phyloP scores from a whole-genome alignment of 2,329 filamentous ascomycete species.

The Xylariomycetidae sp. region DNA sequence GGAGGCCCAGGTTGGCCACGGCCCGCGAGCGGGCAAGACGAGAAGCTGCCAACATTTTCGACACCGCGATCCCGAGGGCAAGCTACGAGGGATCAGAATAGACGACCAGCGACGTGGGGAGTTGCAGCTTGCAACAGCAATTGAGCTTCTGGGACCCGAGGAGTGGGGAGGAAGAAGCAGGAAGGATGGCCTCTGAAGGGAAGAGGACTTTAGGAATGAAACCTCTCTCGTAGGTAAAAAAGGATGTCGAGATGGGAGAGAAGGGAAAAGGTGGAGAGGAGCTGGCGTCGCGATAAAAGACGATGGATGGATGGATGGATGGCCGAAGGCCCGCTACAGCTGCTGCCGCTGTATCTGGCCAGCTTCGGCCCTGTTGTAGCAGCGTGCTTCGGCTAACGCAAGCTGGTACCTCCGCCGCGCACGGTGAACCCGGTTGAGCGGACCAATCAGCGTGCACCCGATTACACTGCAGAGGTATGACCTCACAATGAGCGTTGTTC shows the following conservation, averaged over 20 bases:
- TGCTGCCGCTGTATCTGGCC: too few relatives aligned
- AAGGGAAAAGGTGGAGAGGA: conserved; percentile 32
- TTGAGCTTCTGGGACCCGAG: conserved; percentile 22
- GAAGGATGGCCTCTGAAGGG: conserved; percentile 26
- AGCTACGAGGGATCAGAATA: conserved; percentile 7
- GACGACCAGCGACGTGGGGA: conserved; percentile 12
- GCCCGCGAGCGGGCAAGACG: conserved; percentile 54
- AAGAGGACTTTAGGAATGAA: conserved; percentile 20
- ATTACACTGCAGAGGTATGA: conserved; percentile 24
- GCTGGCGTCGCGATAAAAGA: conserved; percentile 27
- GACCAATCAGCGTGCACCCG: conserved; percentile 26
- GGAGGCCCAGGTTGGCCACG: conserved; percentile 54
- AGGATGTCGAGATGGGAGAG: conserved; percentile 11
- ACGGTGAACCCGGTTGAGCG: conserved; percentile 21
- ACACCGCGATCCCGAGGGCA: conserved; percentile 22
- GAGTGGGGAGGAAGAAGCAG: conserved; percentile 24
- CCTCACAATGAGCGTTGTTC: conserved; percentile 15
- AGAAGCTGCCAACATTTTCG: conserved; percentile 60
- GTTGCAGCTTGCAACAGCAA: too few relatives aligned
- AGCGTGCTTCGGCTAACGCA: too few relatives aligned
- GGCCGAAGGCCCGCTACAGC: too few relatives aligned
- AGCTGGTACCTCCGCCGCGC: conserved; percentile 8
- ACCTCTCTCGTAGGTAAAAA: conserved; percentile 9
- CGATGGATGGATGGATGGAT: too few relatives aligned
- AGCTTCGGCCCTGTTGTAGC: conserved; percentile 7